phyloP scores from a whole-genome alignment of 495 filamentous ascomycete genomes.

The Mycothermus thermophilus region DNA sequence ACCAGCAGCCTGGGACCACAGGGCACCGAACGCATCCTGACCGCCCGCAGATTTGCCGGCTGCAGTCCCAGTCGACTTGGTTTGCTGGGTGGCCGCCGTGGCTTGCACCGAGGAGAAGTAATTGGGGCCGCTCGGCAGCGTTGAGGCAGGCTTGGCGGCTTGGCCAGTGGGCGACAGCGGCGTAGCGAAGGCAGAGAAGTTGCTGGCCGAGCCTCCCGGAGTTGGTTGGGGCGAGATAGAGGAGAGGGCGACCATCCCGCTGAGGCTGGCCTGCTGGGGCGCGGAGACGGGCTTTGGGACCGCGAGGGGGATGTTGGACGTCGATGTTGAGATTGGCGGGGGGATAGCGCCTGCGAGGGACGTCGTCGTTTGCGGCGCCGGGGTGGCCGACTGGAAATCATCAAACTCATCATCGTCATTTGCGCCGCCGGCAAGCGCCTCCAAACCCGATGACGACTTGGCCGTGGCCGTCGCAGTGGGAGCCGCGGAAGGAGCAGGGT shows the following conservation, averaged over 20 bases:
- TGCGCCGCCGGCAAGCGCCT: slow-evolving; percentile 30
- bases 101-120: slow-evolving; percentile 76
- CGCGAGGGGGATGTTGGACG: slow-evolving; percentile 57
- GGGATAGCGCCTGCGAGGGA: slow-evolving; percentile 38
- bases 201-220: slow-evolving; percentile 34
- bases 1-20: slow-evolving; percentile 67
- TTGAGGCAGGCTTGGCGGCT: slow-evolving; percentile 47
- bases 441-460: slow-evolving; percentile 38
- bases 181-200: slow-evolving; percentile 41
- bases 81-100: slow-evolving; percentile 8
- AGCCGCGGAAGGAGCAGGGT: slow-evolving; percentile 40
- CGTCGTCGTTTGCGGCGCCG: slow-evolving; percentile 27
- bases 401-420: slow-evolving; percentile 92
- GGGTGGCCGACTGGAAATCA: slow-evolving; percentile 89
- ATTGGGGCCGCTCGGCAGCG: slow-evolving; percentile 70
- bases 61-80: slow-evolving; percentile 13
- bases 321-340: slow-evolving; percentile 47
- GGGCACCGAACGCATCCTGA: slow-evolving; percentile 78
- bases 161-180: slow-evolving; percentile 31
- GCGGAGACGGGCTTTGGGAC: slow-evolving; percentile 73
- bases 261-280: slow-evolving; percentile 64
- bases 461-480: slow-evolving; percentile 31
- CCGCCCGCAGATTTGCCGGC: slow-evolving; percentile 43
- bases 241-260: slow-evolving; percentile 62
- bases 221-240: slow-evolving; percentile 61